Evolutionary conservation across 2,329 filamentous ascomycete species (phyloP).

Genomic region (Cryphonectria nitschkei): DNA sequence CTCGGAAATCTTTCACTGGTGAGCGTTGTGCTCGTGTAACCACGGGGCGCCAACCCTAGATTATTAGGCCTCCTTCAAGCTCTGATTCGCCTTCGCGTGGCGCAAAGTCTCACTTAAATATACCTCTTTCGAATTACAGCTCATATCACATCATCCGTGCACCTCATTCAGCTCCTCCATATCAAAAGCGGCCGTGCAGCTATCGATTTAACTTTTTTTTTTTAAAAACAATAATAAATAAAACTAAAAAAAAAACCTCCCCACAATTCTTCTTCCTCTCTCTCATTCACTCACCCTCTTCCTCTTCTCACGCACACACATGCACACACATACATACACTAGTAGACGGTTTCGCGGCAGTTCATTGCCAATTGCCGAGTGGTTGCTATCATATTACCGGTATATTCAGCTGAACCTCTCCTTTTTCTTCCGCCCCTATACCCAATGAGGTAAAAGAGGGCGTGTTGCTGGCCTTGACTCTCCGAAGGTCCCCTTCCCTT

Average conservation of each 20-base stretch:
- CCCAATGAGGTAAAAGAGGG: too few species aligned
- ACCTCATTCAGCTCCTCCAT: neutral
- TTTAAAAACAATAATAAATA: too few species aligned
- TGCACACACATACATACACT: neutral
- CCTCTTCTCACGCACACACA: too few species aligned
- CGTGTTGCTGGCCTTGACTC: neutral
- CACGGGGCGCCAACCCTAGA: neutral
- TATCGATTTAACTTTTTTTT: neutral
- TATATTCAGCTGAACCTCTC: neutral
- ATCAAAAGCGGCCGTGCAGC: neutral
- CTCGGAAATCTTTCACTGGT: neutral
- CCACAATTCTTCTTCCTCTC: too few species aligned
- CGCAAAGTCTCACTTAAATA: neutral
- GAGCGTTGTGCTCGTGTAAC: neutral
- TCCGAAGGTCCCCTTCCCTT: neutral
- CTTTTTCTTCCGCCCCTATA: neutral
- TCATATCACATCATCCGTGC: neutral
- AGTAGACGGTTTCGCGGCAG: neutral
- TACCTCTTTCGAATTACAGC: neutral
- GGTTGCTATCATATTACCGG: neutral
- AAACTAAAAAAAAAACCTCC: too few species aligned
- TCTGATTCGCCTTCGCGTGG: neutral
- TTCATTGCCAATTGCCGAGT: neutral
- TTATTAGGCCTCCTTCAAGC: neutral
- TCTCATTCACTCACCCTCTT: too few species aligned